phyloP scores from a whole-genome alignment of 345 rosid genomes.

The Populus deltoides region DNA sequence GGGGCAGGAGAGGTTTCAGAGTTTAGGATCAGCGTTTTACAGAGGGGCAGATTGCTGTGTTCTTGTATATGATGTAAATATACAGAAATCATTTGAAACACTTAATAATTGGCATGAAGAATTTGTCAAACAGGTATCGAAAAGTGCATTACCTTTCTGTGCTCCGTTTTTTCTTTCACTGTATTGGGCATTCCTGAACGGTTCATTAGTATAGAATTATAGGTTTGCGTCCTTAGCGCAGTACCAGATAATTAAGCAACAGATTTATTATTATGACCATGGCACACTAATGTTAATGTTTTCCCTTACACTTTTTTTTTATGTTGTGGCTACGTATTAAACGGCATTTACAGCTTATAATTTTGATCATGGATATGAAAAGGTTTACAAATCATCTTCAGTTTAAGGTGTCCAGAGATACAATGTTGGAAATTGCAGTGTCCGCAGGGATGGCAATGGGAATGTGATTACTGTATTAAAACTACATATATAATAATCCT shows the following conservation, averaged over 20 bases:
- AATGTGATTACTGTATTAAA: too few species aligned
- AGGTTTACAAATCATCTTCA: neutral
- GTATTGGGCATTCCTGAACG: neutral
- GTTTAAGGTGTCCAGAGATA: neutral
- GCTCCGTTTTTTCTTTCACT: neutral
- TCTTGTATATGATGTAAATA: constrained; percentile 70
- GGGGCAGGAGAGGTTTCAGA: constrained; percentile 92
- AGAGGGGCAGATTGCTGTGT: constrained; percentile 94
- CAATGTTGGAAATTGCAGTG: neutral
- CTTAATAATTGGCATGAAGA: constrained; percentile 68
- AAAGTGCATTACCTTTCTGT: neutral
- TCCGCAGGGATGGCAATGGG: neutral
- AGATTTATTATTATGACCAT: too few species aligned
- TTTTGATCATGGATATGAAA: neutral
- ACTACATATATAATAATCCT: too few species aligned
- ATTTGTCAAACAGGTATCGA: constrained; percentile 70
- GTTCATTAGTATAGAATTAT: neutral
- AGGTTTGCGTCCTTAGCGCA: neutral
- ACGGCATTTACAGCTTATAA: neutral
- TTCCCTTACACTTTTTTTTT: too few species aligned
- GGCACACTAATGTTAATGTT: too few species aligned
- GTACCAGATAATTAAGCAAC: neutral
- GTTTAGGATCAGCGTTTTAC: constrained; percentile 79
- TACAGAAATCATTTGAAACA: constrained; percentile 53
- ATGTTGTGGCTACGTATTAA: neutral